Conservation (phyloP, 768 basidiomycete species). For the Serendipita sp. region DNA sequence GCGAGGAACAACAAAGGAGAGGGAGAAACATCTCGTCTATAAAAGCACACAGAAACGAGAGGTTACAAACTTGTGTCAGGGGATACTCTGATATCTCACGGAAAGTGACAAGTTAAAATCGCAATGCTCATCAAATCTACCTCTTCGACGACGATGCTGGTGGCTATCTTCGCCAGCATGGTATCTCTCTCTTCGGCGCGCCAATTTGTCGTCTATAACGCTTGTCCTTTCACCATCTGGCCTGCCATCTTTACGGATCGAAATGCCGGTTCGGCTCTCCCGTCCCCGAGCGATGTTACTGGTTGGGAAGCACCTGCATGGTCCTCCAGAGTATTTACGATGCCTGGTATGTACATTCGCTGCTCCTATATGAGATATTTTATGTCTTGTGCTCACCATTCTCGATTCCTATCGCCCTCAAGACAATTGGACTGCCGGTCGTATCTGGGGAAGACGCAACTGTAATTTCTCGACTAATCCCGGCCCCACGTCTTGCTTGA, state of each 20-base stretch:
- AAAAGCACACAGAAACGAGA: too few relatives aligned
- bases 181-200: constrained; percentile 18
- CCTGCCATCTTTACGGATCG: constrained; percentile 43
- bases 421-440: constrained; percentile 15
- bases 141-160: too few relatives aligned
- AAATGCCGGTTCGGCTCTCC: constrained; percentile 28
- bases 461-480: constrained; percentile 42
- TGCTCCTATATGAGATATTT: not conserved
- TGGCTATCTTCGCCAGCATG: not conserved
- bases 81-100: too few relatives aligned
- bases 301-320: constrained; percentile 14
- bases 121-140: too few relatives aligned
- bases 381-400: not conserved
- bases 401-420: not conserved
- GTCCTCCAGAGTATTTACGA: constrained; percentile 11
- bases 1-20: too few relatives aligned
- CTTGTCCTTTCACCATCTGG: constrained; percentile 56
- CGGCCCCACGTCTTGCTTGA: constrained; percentile 41
- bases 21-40: too few relatives aligned
- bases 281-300: not conserved
- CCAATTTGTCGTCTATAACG: constrained; percentile 44
- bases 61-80: too few relatives aligned
- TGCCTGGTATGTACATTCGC: constrained; percentile 8
- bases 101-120: too few relatives aligned
- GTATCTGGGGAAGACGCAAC: constrained; percentile 33